Conservation (phyloP, 73 alveolate genomes). For the Paramecium octaurelia region DNA sequence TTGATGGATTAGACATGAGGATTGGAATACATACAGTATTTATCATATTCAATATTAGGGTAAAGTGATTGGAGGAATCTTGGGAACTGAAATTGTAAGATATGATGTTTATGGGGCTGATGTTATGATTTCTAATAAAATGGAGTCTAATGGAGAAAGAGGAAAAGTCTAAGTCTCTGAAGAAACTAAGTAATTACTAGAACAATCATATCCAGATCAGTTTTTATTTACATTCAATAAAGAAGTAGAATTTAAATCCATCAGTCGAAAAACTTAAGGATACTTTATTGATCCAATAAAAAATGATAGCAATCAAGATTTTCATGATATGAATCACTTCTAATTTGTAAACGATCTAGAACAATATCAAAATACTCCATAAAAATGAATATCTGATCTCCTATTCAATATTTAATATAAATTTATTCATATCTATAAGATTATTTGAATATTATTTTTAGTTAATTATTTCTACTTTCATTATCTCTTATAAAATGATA, state of each 20-base stretch:
- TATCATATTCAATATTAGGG: conserved; percentile 2
- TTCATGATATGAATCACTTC: not conserved
- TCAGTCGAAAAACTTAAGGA: conserved; percentile 32
- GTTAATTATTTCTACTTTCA: not conserved
- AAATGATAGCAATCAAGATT: not conserved
- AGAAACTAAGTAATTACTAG: conserved; percentile 39
- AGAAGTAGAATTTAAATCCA: not conserved
- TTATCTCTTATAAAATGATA: no score
- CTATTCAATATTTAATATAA: not conserved
- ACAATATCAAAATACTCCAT: not conserved
- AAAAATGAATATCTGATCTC: not conserved
- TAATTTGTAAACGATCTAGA: not conserved
- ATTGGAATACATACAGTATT: conserved; percentile 75
- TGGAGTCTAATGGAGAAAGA: conserved; percentile 63
- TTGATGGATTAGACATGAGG: conserved; percentile 77
- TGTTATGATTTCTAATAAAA: conserved; percentile 58
- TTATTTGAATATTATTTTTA: no score
- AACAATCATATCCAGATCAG: not conserved
- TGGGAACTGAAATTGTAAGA: conserved; percentile 62
- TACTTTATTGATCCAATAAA: not conserved
- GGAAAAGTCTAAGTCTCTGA: conserved; percentile 53
- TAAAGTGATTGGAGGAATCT: conserved; percentile 49
- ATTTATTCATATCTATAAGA: no score
- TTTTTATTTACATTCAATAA: conserved; percentile 11
- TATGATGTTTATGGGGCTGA: conserved; percentile 65